Evolutionary conservation across 192 early-diverging fungal species (phyloP).

Genomic region (Coemansia sp.): DNA sequence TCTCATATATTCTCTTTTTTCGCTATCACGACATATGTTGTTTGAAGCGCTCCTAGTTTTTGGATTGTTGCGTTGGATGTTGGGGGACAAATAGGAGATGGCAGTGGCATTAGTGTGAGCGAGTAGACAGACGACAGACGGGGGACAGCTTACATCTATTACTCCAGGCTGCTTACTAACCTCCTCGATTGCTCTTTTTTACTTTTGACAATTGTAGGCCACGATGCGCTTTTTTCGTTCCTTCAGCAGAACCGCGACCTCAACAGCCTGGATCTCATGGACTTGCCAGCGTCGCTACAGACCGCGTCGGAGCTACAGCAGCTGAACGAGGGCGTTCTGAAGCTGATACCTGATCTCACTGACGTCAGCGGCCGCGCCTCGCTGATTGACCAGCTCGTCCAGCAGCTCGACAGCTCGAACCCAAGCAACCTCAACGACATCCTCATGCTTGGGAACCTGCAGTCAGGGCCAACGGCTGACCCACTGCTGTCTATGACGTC

Average conservation of each 20-base stretch:
- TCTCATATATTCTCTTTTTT: slow-evolving; percentile 6
- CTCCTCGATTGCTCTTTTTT: not conserved
- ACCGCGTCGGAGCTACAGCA: slow-evolving; percentile 41
- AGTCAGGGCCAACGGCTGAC: slow-evolving; percentile 23
- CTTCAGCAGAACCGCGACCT: slow-evolving; percentile 46
- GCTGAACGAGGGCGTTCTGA: slow-evolving; percentile 50
- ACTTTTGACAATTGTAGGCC: slow-evolving; percentile 25
- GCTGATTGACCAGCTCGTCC: slow-evolving; percentile 47
- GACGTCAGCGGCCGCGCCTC: slow-evolving; percentile 42
- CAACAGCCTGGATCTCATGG: slow-evolving; percentile 29
- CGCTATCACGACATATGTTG: not conserved
- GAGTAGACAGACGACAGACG: not conserved
- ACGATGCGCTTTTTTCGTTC: slow-evolving; percentile 29
- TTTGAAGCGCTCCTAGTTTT: not conserved
- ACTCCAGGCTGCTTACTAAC: slow-evolving; percentile 13
- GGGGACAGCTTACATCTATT: slow-evolving; percentile 1
- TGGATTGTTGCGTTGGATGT: not conserved
- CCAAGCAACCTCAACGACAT: slow-evolving; percentile 36
- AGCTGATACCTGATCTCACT: slow-evolving; percentile 43
- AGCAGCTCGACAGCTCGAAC: slow-evolving; percentile 51
- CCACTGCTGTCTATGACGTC: slow-evolving; percentile 43
- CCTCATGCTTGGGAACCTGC: slow-evolving; percentile 34
- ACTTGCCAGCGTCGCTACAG: slow-evolving; percentile 44
- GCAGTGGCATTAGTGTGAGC: not conserved
- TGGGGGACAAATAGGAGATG: not conserved